phyloP scores from a whole-genome alignment of 1,139 yeast genomes.

The Sugiyamaella castrensis region DNA sequence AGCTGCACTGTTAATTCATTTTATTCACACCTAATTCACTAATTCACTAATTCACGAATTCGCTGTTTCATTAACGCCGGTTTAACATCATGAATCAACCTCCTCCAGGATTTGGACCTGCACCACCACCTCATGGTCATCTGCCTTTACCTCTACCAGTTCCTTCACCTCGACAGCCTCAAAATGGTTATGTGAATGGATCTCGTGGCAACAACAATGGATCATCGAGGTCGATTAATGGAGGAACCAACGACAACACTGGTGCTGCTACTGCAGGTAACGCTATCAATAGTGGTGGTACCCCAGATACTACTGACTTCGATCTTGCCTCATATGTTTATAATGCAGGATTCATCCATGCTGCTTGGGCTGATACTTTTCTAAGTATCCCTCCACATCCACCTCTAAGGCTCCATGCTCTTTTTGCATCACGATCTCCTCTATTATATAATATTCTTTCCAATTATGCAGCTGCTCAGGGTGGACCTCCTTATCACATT shows the following conservation, averaged over 20 bases:
- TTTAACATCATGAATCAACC: slow-evolving; percentile 11
- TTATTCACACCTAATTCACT: too few relatives aligned
- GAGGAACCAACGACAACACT: background rate
- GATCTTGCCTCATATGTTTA: slow-evolving; percentile 35
- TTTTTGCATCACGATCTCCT: slow-evolving; percentile 37
- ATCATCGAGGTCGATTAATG: background rate
- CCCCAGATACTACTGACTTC: background rate
- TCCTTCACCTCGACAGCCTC: slow-evolving; percentile 10
- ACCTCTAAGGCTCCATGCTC: slow-evolving; percentile 36
- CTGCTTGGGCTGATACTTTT: slow-evolving; percentile 40
- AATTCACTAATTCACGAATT: too few relatives aligned
- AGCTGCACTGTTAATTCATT: too few relatives aligned
- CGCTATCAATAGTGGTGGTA: background rate
- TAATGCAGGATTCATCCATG: slow-evolving; percentile 37
- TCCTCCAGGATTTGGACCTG: slow-evolving; percentile 10
- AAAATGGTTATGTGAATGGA: slow-evolving; percentile 8
- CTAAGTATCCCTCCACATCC: slow-evolving; percentile 32
- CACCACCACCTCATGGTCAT: slow-evolving; percentile 1
- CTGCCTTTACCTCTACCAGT: slow-evolving; percentile 14
- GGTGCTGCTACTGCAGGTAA: slow-evolving; percentile 2
- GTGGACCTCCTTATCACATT: slow-evolving; percentile 49
- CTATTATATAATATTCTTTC: slow-evolving; percentile 32
- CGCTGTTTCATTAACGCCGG: too few relatives aligned
- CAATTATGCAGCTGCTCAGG: slow-evolving; percentile 19
- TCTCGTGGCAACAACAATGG: too few relatives aligned